Evolutionary conservation across 176 grass and related monocot species (phyloP).

Genomic region (Otatea glauca): DNA sequence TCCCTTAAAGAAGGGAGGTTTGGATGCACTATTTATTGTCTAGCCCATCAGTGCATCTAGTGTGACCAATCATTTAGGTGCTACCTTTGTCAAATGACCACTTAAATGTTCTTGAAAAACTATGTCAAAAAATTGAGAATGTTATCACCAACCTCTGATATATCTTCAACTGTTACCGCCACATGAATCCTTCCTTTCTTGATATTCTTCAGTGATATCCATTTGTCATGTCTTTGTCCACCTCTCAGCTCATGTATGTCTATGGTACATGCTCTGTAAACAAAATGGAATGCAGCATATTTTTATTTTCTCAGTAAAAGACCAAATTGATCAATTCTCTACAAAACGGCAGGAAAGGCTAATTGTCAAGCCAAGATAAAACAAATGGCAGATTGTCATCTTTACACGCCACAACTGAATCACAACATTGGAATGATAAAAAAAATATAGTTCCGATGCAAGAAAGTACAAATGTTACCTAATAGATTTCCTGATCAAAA

Average conservation of each 20-base stretch:
- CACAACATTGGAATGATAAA: background rate
- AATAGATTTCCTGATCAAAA: conserved; percentile 4
- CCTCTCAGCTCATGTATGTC: conserved; percentile 70
- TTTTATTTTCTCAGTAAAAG: conserved; percentile 27
- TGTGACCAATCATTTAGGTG: conserved; percentile 6
- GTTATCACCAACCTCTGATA: conserved; percentile 40
- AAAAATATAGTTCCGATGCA: conserved; percentile 1
- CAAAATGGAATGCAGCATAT: conserved; percentile 13
- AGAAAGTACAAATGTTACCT: conserved; percentile 6
- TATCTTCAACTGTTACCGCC: conserved; percentile 69
- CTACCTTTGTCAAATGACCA: conserved; percentile 6
- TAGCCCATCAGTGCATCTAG: conserved; percentile 12
- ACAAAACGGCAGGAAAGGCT: conserved; percentile 12
- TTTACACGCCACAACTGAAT: conserved; percentile 20
- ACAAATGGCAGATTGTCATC: conserved; percentile 17
- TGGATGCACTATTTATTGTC: background rate
- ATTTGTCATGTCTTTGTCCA: conserved; percentile 93
- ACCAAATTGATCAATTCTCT: background rate
- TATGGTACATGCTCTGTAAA: conserved; percentile 69
- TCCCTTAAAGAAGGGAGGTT: background rate
- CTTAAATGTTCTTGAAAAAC: background rate
- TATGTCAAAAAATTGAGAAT: conserved; percentile 14
- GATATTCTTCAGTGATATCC: conserved; percentile 82
- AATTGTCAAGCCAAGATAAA: background rate
- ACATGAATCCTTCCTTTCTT: conserved; percentile 89